These are phyloP conservation scores for Alternaria conjuncta DNA, from an alignment of 2,329 filamentous ascomycete species.

Conservation along the genomic window DNA sequence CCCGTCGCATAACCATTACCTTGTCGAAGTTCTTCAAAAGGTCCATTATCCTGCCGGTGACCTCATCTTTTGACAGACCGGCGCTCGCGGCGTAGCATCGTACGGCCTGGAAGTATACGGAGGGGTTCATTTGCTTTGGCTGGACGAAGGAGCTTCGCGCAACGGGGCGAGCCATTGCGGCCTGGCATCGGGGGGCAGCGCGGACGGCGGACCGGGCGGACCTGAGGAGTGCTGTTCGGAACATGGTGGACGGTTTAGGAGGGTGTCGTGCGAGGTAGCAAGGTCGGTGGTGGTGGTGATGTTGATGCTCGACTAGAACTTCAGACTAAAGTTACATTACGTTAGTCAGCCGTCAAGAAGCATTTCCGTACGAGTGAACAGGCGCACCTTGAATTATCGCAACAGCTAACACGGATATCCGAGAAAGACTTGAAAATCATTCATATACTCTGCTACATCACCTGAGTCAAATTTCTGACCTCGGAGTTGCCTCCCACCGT, in stretches of 20 bases:
- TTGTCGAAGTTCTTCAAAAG: slow-evolving; percentile 97
- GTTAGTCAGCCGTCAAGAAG: slow-evolving; percentile 20
- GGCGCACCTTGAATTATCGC: slow-evolving; percentile 2
- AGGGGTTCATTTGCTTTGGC: slow-evolving; percentile 66
- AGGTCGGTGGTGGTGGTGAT: slow-evolving; percentile 34
- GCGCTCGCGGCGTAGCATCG: slow-evolving; percentile 87
- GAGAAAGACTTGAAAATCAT: not conserved
- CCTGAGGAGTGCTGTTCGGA: slow-evolving; percentile 85
- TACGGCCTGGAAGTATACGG: slow-evolving; percentile 70
- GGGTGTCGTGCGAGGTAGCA: slow-evolving; percentile 29
- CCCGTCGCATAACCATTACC: slow-evolving; percentile 59
- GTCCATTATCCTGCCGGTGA: slow-evolving; percentile 90
- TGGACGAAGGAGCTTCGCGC: slow-evolving; percentile 67
- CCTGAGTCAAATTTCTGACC: not conserved
- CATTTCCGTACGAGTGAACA: slow-evolving; percentile 1
- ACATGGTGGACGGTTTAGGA: slow-evolving; percentile 67
- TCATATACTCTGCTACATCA: not conserved
- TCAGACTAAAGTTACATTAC: slow-evolving; percentile 25
- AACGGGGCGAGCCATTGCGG: slow-evolving; percentile 65
- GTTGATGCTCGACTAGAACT: slow-evolving; percentile 31
- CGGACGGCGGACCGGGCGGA: slow-evolving; percentile 65
- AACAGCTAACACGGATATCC: not conserved
- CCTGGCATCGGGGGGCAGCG: slow-evolving; percentile 50
- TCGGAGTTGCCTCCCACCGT: slow-evolving; percentile 18
- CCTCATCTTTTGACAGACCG: slow-evolving; percentile 80